Conservation (phyloP, 2,329 filamentous ascomycete species). For the Talaromyces sp. region DNA sequence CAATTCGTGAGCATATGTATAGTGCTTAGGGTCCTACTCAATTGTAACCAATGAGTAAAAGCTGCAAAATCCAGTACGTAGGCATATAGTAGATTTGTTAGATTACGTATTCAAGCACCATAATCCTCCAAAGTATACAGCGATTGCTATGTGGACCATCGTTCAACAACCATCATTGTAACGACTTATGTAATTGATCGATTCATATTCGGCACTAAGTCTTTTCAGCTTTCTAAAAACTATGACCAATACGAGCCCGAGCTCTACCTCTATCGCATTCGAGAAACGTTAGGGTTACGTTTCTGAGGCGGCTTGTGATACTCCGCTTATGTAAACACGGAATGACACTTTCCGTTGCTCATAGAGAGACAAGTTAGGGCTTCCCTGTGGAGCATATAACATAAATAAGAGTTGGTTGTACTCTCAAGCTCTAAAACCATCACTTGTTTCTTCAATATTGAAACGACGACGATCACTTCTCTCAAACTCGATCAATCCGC, state of each 20-base stretch:
- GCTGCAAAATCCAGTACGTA: too few species aligned
- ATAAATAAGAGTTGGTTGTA: not conserved
- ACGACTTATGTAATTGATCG: not conserved
- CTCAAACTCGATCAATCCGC: not conserved
- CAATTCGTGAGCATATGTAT: too few species aligned
- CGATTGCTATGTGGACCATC: not conserved
- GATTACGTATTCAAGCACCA: too few species aligned
- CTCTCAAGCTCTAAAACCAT: not conserved
- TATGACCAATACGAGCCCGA: not conserved
- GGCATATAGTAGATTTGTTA: too few species aligned
- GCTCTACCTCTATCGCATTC: not conserved
- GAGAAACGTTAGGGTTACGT: not conserved
- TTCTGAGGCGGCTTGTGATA: not conserved
- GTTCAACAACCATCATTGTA: not conserved
- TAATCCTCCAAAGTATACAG: too few species aligned
- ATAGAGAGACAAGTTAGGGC: not conserved
- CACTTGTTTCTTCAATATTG: not conserved
- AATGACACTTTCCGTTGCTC: not conserved
- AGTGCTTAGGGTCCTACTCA: too few species aligned
- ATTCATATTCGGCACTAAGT: not conserved
- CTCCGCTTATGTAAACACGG: conserved; percentile 2
- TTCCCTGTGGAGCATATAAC: not conserved
- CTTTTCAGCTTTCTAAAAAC: not conserved
- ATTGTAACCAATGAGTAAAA: too few species aligned
- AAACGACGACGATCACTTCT: accelerated